Evolutionary conservation across 192 early-diverging fungal species (phyloP), one percentile per base, ranked within the genome.

Genomic region (Coemansia aciculifera): DNA sequence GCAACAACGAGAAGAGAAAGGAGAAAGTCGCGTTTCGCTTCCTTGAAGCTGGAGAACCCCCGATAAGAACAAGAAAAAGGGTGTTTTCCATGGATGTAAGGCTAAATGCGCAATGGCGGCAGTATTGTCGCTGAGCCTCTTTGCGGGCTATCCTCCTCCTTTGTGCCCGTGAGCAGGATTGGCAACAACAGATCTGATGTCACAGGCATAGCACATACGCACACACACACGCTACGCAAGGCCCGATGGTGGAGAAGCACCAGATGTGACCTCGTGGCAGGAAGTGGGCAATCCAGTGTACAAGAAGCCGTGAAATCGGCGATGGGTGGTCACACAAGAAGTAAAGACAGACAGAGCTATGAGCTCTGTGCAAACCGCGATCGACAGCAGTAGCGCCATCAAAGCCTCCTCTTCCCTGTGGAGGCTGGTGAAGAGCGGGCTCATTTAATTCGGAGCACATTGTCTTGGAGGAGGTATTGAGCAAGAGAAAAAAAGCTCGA

Each of bases 61-160:
- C 54, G 54, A 56, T 56, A 56, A 31, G 29, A 17, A 15, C 31
- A 17, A 12, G 29, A 56, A 56, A 31, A 56, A 34, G 54, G 54
- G 54, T 56, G 11, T 17, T 32, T 56, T 56, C 17, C 7, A 48
- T 29, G 31, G 29, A 56, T 13, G 29, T 15, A 17, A 56, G 54
- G 54, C 54, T 56, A 56, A 56, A 56, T 56, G 54, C 54, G 54
- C 54, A 56, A 32, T 52, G 51, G 51, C 51, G 11, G 51, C 51
- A 12, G 51, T 52, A 29, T 29, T 52, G 51, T 29, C 24, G 51
- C 51, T 4, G 10, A 31, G 13, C 5, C 15, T 56, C 54, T 56
- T 56, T 56, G 54, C 24, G 12, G 27, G 54, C 29, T 9, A 48
- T 48, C 46, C 3, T 40, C 48, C 19, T 32, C 23, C 54, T 56